phyloP scores from a whole-genome alignment of 75 land plant species.

The Selaginella tamariscina region DNA sequence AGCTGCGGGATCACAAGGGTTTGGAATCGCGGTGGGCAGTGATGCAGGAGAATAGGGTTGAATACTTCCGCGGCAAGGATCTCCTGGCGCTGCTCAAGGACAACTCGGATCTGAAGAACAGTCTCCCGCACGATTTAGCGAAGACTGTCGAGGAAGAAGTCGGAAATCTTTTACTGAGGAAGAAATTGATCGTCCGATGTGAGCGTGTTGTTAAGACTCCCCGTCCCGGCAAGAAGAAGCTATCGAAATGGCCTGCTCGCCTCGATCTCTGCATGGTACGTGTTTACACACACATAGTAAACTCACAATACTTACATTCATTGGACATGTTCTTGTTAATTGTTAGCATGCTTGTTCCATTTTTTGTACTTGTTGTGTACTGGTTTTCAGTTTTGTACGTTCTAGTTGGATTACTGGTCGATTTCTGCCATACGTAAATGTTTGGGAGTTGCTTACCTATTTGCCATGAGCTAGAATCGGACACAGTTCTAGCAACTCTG shows the following conservation, averaged over 20 bases:
- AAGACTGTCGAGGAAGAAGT: conserved; percentile 55
- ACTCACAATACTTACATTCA: no score
- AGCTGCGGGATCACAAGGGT: conserved; percentile 84
- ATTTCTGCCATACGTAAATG: no score
- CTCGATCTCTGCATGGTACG: conserved; percentile 57
- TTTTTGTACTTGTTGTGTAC: no score
- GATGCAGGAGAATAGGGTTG: conserved; percentile 85
- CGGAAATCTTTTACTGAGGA: conserved; percentile 48
- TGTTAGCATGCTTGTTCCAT: no score
- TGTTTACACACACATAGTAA: background rate
- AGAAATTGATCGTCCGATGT: conserved; percentile 70
- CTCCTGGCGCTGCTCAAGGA: conserved; percentile 55
- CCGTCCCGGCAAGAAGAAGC: conserved; percentile 91
- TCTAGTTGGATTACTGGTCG: no score
- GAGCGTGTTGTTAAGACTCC: conserved; percentile 86
- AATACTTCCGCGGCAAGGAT: conserved; percentile 95
- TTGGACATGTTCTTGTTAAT: no score
- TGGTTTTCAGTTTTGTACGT: no score
- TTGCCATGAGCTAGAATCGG: no score
- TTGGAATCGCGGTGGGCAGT: conserved; percentile 95
- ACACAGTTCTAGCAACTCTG: no score
- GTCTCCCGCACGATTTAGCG: conserved; percentile 36
- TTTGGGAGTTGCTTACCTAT: no score
- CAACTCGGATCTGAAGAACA: conserved; percentile 58
- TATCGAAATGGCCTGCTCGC: conserved; percentile 97